Evolutionary conservation across 192 early-diverging fungal species (phyloP), one percentile per base, ranked within the genome.

Genomic region (Spizellomyces punctatus): DNA sequence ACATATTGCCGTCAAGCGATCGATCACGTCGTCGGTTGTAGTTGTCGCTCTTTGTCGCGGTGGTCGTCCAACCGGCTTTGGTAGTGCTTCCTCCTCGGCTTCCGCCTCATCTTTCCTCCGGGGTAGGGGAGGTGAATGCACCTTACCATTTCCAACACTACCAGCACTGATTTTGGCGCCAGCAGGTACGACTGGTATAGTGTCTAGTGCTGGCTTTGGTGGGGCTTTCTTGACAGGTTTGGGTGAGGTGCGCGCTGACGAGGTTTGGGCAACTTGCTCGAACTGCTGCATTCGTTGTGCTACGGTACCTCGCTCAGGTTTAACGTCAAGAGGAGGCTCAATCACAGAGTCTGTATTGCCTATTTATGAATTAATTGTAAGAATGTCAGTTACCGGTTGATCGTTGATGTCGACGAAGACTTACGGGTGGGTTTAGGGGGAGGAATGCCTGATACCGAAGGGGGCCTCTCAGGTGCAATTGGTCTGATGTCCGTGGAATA

Each of bases 21-120:
- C 91, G 58, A 98, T 85, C 8, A 98, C 88, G 71, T 98, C 93
- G 67, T 88, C 88, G 12, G 85, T 88, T 52, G 89, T 83, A 36
- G 82, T 78, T 47, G 83, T 77, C 54, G 86, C 85, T 58, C 43
- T 10, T 64, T 74, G 74, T 42, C 46, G 68, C 64, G 49, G 79
- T 5, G 10, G 55, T 19, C 58, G 68, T 3, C 17, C 54, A 6
- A 55, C 52, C 19, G 70, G 27, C 55, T 68, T 70, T 9, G 77
- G 66, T 3, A 46, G 41, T 57, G 67, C 49, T 16, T 21, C 27
- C 9, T 58, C 14, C 46, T 8, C 43, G 41, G 63, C 19, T 46
- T n/a, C 46, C 17, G 42, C 46, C 10, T 54, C 68, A 12, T 12
- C 8, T 52, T 41, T 67, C n/a, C 41, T 55, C 46, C 52, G 14